Evolutionary conservation across 495 filamentous ascomycete genomes (phyloP).

Genomic region (Penicillium angulare): DNA sequence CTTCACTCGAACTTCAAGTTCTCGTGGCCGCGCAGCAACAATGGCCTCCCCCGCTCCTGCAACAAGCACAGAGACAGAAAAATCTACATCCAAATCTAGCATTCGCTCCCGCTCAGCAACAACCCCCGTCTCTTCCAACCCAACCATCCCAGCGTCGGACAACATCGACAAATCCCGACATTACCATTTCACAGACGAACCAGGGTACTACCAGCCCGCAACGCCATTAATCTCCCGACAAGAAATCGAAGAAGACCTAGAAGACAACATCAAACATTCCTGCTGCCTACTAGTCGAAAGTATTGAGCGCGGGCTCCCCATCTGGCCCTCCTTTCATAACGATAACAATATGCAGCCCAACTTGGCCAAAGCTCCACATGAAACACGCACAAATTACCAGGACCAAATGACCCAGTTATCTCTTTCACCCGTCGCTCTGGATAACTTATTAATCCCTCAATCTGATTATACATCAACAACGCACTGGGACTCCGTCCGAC

Average conservation of each 20-base stretch:
- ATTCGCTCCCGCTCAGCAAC: constrained; percentile 23
- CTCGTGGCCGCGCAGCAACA: constrained; percentile 12
- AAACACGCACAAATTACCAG: constrained; percentile 1
- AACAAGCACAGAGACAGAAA: constrained; percentile 6
- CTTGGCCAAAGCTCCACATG: neutral
- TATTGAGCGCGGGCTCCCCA: constrained; percentile 25
- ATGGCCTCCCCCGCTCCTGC: constrained; percentile 1
- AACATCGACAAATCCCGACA: constrained; percentile 3
- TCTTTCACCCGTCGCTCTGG: neutral
- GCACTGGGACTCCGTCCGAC: neutral
- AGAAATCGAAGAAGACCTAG: constrained; percentile 19
- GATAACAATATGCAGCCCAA: neutral
- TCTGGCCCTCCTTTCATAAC: constrained; percentile 11
- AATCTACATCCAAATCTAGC: too few relatives aligned
- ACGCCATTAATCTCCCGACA: constrained; percentile 21
- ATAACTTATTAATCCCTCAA: neutral
- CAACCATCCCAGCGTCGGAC: constrained; percentile 6
- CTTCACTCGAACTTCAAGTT: constrained; percentile 11
- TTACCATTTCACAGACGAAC: constrained; percentile 25
- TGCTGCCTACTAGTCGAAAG: constrained; percentile 24
- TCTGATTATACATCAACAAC: neutral
- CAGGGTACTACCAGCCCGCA: constrained; percentile 21
- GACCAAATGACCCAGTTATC: neutral
- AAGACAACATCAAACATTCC: constrained; percentile 22
- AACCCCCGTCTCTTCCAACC: constrained; percentile 13